phyloP scores from a whole-genome alignment of 1,284 basidiomycete genomes.

The Boletus semigastroideus region DNA sequence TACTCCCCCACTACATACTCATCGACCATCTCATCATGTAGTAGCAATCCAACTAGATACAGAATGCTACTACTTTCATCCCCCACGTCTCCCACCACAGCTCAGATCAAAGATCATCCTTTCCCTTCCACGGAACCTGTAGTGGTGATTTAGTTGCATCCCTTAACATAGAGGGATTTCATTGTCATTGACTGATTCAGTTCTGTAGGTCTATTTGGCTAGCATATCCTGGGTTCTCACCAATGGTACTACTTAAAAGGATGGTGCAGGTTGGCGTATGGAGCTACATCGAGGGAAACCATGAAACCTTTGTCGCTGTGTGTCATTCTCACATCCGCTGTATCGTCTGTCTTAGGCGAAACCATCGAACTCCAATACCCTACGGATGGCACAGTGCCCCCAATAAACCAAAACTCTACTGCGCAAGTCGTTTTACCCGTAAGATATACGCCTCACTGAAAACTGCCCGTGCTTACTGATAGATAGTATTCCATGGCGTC shows the following conservation, averaged over 20 bases:
- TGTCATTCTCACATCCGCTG: not conserved
- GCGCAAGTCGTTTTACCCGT: slow-evolving; percentile 19
- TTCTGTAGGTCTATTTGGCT: no score
- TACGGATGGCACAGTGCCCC: slow-evolving; percentile 16
- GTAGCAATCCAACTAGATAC: no score
- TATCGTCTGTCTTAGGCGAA: slow-evolving; percentile 9
- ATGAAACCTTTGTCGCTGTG: slow-evolving; percentile 7
- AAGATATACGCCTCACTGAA: not conserved
- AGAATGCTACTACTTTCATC: no score
- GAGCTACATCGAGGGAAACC: not conserved
- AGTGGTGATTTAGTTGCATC: no score
- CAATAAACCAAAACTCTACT: slow-evolving; percentile 12
- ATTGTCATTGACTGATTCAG: slow-evolving; percentile 1
- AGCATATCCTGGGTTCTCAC: not conserved
- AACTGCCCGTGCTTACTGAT: not conserved
- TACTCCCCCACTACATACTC: no score
- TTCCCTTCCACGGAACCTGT: no score
- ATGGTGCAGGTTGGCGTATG: not conserved
- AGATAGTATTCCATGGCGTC: slow-evolving; percentile 15
- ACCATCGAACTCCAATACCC: slow-evolving; percentile 26
- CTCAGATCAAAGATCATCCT: no score
- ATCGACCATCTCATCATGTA: no score
- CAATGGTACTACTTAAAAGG: not conserved
- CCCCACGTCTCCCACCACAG: no score
- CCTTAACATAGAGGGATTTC: no score